Evolutionary conservation across 257 asterid genomes (phyloP), one percentile per base, ranked within the genome.

Genomic region (Solanum piurae): DNA sequence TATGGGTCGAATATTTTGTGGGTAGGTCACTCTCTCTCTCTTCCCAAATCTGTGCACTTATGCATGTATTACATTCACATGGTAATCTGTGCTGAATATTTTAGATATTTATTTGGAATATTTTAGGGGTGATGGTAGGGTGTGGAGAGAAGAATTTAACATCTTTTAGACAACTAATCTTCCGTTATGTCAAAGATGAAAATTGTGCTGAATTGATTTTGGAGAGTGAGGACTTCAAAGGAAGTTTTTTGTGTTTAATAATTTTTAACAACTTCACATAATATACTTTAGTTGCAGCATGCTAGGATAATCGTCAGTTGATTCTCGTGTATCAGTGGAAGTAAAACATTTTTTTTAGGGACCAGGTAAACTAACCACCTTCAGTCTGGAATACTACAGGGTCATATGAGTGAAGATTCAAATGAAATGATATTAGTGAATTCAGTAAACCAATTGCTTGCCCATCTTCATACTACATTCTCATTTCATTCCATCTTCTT

Each of bases 1-100:
- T 88, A 69, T 97, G 66, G 99, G 99, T 68, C 95, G 99, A 77
- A 90, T 97, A 86, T 92, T 90, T 87, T 97, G 99, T 49, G 99
- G 99, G 99, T 96, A 90, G 42, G 94, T 62, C 91, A 87, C 31
- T 69, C 44, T 71, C 20, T 75, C 82, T 34, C 44, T 66, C 37
- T 31, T 23, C n/a, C 29, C 85, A 82, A 82, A 29, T 60, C 82
- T 37, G n/a, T 42, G 16, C 38, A 25, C 40, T 8, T 9, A 33
- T 29, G 64, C 29, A 55, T 55, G 25, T 60, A 36, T 25, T 82
- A 16, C 71, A 31, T 23, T 31, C 44, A 49, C 71, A 82, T 31
- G 68, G 31, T 29, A 27, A 9, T 10, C 71, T 49, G 69, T 49
- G 68, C 49, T 82, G 46, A 82, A 52, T 82, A 49, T 29, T 46